phyloP scores from a whole-genome alignment of 2,329 filamentous ascomycete species.

The Ceratocystis smalleyi region DNA sequence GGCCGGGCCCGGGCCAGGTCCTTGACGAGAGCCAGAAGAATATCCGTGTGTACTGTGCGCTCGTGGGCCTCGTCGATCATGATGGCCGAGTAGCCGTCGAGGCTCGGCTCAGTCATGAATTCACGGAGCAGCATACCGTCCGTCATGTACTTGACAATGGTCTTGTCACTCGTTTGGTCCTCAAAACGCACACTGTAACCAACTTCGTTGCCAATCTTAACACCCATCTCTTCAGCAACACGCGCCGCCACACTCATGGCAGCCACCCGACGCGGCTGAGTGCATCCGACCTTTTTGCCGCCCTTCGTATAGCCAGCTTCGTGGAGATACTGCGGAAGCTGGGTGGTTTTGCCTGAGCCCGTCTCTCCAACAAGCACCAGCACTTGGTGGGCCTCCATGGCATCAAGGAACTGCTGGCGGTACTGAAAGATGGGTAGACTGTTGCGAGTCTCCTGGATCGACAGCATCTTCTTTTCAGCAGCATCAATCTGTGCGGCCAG shows the following conservation, averaged over 20 bases:
- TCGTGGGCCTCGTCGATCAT: conserved; percentile 99
- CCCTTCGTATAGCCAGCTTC: conserved; percentile 79
- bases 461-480: conserved; percentile 73
- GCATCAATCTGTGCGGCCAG: conserved; percentile 71
- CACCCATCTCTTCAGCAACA: conserved; percentile 85
- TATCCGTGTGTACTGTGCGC: conserved; percentile 77
- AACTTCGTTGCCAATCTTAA: conserved; percentile 79
- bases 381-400: conserved; percentile 71
- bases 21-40: conserved; percentile 74
- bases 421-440: conserved; percentile 82
- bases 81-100: conserved; percentile 67
- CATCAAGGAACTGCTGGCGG: conserved; percentile 70
- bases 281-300: conserved; percentile 77
- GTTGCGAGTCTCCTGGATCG: conserved; percentile 83
- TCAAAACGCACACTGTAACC: conserved; percentile 94
- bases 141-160: conserved; percentile 88
- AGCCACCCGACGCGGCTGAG: conserved; percentile 84
- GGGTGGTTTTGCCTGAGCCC: conserved; percentile 88
- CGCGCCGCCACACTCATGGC: conserved; percentile 96
- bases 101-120: conserved; percentile 73
- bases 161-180: conserved; percentile 80
- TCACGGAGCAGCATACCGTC: conserved; percentile 89
- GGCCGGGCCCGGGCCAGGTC: conserved; percentile 70
- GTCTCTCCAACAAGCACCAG: conserved; percentile 91
- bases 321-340: conserved; percentile 83